Base-by-base conservation (phyloP, 2,329 filamentous ascomycete species). In the Diplodia seriata region DNA sequence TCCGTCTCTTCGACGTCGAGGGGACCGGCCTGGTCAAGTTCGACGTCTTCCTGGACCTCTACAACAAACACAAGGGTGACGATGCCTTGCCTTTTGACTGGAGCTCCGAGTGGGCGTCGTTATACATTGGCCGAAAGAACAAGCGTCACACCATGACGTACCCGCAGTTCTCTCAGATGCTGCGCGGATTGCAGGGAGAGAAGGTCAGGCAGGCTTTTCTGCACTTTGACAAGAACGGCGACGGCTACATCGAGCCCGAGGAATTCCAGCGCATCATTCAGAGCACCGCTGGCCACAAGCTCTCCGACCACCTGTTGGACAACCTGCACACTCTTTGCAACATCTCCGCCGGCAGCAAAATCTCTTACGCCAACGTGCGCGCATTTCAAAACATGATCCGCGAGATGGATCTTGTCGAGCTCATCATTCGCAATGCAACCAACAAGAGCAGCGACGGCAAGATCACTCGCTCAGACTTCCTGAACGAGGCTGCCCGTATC, bases 311-410 rank as follows among this genome's bases (percentile, higher is more conserved):
- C 80, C 85, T 99, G 51, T 86, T 99, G 61, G 89, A 94, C 72
- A 94, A 98, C 80, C 87, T 99, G 56, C 89, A 91, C 70, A 95
- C 93, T 0, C 87, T 99, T 50, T 98, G 94, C 87, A 97, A 97
- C 82, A 97, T 98, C 78, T 93, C 92, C 8, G 85, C 90, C 40
- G 90, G 93, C 70, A 95, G 89, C 84, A 97, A 96, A 82, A 95
- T 99, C 73, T 97, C 94, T 7, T 99, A 99, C 77, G 93, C 95
- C 78, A 97, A 97, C 77, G 95, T 99, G 38, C 89, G 95, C 72
- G 95, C 95, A 47, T 99, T 99, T 84, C 94, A 97, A 83, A 99
- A 99, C 79, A 90, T 99, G 81, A 94, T 99, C 74, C 90, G 91
- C 75, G 94, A 98, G 81, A 97, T 99, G 92, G 95, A 99, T 76